These are phyloP conservation scores for Malus orientalis DNA, from an alignment of 306 rosid species.

Conservation along the genomic window DNA sequence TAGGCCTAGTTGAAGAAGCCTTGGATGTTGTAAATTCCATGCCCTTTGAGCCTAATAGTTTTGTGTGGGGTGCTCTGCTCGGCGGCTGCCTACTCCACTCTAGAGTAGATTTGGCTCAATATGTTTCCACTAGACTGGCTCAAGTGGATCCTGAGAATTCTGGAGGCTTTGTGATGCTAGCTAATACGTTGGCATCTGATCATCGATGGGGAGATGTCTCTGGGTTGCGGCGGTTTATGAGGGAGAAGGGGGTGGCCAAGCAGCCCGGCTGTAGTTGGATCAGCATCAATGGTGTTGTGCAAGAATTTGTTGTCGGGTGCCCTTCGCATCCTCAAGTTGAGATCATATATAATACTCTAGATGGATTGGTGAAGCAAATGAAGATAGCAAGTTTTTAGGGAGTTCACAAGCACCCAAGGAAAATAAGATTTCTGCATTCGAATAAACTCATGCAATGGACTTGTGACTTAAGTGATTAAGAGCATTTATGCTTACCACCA, in stretches of 20 bases:
- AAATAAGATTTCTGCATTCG: too few species aligned
- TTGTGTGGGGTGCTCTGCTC: conserved; percentile 63
- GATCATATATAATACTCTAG: conserved; percentile 25
- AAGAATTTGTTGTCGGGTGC: conserved; percentile 47
- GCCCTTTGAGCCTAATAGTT: conserved; percentile 52
- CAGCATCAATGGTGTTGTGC: conserved; percentile 43
- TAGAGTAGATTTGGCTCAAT: conserved; percentile 39
- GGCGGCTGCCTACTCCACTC: conserved; percentile 57
- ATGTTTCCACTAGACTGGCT: conserved; percentile 49
- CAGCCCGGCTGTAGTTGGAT: conserved; percentile 64
- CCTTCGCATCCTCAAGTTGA: conserved; percentile 36
- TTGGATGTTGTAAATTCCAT: conserved; percentile 34
- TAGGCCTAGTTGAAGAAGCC: conserved; percentile 49
- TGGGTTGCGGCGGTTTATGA: conserved; percentile 42
- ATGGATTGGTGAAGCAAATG: conserved; percentile 42
- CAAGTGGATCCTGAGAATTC: conserved; percentile 43
- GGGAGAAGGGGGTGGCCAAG: conserved; percentile 46
- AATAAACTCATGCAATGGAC: too few species aligned
- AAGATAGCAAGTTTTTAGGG: conserved; percentile 20
- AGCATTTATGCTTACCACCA: too few species aligned
- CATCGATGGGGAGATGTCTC: conserved; percentile 41
- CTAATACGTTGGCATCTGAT: conserved; percentile 49
- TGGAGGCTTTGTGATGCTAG: conserved; percentile 54
- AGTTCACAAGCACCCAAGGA: not conserved
- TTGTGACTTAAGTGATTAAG: too few species aligned